Evolutionary conservation across 1,284 basidiomycete genomes (phyloP), one percentile per base, ranked within the genome.

Genomic region (Cutaneotrichosporon mucoides): DNA sequence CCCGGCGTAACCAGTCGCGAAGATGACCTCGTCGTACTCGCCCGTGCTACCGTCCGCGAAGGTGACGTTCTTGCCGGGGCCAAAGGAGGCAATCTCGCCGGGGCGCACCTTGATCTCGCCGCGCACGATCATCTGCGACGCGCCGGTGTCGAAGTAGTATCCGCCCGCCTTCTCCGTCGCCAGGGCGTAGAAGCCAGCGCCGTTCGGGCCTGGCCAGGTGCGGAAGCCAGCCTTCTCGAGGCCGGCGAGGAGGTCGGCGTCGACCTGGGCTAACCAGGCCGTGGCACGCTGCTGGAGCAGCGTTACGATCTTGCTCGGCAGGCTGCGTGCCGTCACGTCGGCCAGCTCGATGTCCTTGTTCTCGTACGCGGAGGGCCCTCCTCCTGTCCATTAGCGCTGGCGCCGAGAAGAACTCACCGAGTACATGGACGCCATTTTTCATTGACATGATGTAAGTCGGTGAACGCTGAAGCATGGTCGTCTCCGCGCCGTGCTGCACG

Each of bases 61-160:
- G 46, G 79, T 79, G 11, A 89, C 69, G 0, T 83, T 83, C 8
- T 74, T 81, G 62, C 83, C 80, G 0, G 82, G 37, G 38, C 66
- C 68, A 50, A 73, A 73, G 1, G 66, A 65, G n/a, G 82, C 79
- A 62, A 87, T 82, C 57, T 81, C 77, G 50, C 86, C 86, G 66
- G 82, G 85, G 75, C 88, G 88, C 47, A 90, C 76, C 72, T 88
- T 88, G 76, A 90, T 88, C 68, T 86, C 85, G 33, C 85, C 84
- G 59, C 87, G 85, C 34, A 84, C 80, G 65, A 90, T 84, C 57
- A 84, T 72, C 69, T 85, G 81, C 59, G 84, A 84, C 34, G 82
- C 84, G 57, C 88, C 89, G 68, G 67, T 62, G 76, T 80, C 81
- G 79, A 79, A 77, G 68, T 81, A 81, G 65, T 80, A 81, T 2